phyloP scores from a whole-genome alignment of 2,329 filamentous ascomycete species.

The Alternaria panax region DNA sequence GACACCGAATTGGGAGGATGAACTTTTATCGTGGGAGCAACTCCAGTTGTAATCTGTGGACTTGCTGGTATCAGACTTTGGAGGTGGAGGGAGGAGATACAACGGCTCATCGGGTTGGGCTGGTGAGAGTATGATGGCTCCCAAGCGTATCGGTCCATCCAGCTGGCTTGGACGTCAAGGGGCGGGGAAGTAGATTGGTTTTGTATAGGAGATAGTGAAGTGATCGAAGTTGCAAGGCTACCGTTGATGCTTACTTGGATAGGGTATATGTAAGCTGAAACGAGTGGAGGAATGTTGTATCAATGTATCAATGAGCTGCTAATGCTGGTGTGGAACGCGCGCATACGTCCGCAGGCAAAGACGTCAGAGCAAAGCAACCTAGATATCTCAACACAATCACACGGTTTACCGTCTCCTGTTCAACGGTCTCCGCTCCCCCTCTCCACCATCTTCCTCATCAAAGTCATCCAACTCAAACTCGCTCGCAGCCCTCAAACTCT shows the following conservation, averaged over 20 bases:
- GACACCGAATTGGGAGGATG: slow-evolving; percentile 8
- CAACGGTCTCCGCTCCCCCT: slow-evolving; percentile 30
- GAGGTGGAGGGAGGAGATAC: background rate
- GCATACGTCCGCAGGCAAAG: no score
- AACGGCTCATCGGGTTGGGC: slow-evolving; percentile 16
- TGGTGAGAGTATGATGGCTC: slow-evolving; percentile 14
- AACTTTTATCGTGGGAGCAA: background rate
- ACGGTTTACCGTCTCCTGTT: slow-evolving; percentile 26
- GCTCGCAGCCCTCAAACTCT: slow-evolving; percentile 39
- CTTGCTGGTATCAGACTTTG: background rate
- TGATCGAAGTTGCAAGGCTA: no score
- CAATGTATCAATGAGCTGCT: no score
- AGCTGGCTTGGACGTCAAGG: slow-evolving; percentile 4
- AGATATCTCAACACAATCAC: background rate
- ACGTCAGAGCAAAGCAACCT: background rate
- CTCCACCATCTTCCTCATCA: slow-evolving; percentile 35
- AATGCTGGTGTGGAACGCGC: no score
- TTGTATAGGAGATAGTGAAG: background rate
- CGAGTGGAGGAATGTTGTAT: no score
- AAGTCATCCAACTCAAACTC: slow-evolving; percentile 49
- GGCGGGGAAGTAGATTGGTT: background rate
- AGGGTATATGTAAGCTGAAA: no score
- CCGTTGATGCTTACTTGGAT: no score
- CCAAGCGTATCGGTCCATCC: slow-evolving; percentile 13
- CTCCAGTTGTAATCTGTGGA: slow-evolving; percentile 3